These are phyloP conservation scores for Yamadazyma dushanensis DNA, from an alignment of 1,139 yeast genomes.

Conservation along the genomic window DNA sequence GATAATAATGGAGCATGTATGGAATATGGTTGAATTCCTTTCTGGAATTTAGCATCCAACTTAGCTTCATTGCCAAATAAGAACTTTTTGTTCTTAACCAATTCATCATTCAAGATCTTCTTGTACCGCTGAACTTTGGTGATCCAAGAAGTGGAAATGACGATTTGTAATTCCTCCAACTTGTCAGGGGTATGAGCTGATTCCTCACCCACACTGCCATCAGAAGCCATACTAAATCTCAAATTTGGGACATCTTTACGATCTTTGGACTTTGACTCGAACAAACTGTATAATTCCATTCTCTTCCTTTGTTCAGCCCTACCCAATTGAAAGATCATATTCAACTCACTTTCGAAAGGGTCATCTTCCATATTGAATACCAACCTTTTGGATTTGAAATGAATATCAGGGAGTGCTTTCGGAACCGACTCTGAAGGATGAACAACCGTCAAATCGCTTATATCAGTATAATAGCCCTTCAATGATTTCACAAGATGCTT, in stretches of 20 bases:
- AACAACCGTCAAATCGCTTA: constrained; percentile 22
- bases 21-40: constrained; percentile 57
- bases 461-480: constrained; percentile 24
- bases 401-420: constrained; percentile 51
- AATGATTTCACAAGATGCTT: constrained; percentile 55
- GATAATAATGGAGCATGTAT: constrained; percentile 66
- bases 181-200: constrained; percentile 12
- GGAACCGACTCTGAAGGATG: constrained; percentile 44
- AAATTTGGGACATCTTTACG: not conserved
- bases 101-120: constrained; percentile 41
- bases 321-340: constrained; percentile 77
- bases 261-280: constrained; percentile 33
- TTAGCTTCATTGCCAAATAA: constrained; percentile 45
- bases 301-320: constrained; percentile 67
- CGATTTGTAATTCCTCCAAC: constrained; percentile 17
- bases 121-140: constrained; percentile 53
- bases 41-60: constrained; percentile 48
- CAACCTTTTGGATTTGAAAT: constrained; percentile 48
- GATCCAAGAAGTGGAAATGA: constrained; percentile 40
- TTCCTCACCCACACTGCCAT: not conserved
- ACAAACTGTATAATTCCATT: constrained; percentile 53
- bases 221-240: constrained; percentile 2
- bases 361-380: constrained; percentile 69
- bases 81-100: constrained; percentile 52
- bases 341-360: constrained; percentile 79